phyloP scores from a whole-genome alignment of 768 basidiomycete genomes.

The Leccinum rimulosum region DNA sequence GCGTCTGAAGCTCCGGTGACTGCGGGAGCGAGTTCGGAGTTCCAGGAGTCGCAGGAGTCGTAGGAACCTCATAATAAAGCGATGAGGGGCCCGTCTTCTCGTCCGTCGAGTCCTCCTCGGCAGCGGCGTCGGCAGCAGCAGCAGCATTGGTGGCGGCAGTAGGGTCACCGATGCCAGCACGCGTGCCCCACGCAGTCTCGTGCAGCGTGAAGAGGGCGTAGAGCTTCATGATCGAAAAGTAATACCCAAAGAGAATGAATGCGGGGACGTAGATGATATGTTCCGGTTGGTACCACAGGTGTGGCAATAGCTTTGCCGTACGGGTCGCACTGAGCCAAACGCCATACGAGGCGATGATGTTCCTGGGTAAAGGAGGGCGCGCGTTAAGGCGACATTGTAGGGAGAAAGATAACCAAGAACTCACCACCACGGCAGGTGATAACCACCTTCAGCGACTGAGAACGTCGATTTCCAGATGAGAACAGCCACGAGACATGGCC shows the following conservation, averaged over 20 bases:
- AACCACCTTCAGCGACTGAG: slow-evolving; percentile 63
- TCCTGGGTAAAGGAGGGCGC: slow-evolving; percentile 41
- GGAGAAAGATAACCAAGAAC: slow-evolving; percentile 24
- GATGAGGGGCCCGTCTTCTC: slow-evolving; percentile 29
- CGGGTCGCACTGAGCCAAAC: slow-evolving; percentile 71
- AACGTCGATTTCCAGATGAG: slow-evolving; percentile 80
- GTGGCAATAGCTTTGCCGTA: slow-evolving; percentile 77
- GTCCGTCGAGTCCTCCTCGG: neutral
- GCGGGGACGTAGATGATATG: slow-evolving; percentile 83
- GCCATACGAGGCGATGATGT: slow-evolving; percentile 62
- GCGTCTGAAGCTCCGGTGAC: neutral
- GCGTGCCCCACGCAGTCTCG: slow-evolving; percentile 97
- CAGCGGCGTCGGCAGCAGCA: slow-evolving; percentile 10
- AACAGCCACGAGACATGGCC: slow-evolving; percentile 74
- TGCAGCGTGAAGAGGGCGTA: slow-evolving; percentile 90
- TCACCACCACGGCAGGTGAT: slow-evolving; percentile 81
- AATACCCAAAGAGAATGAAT: slow-evolving; percentile 88
- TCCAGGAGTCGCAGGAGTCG: neutral
- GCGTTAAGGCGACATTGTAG: neutral
- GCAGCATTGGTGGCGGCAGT: slow-evolving; percentile 69
- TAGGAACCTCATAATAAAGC: neutral
- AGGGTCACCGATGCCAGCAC: slow-evolving; percentile 87
- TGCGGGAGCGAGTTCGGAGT: neutral
- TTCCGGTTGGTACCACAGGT: slow-evolving; percentile 73
- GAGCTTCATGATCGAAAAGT: slow-evolving; percentile 93